Conservation (phyloP, 192 early-diverging fungal species). For the Linnemannia elongata region DNA sequence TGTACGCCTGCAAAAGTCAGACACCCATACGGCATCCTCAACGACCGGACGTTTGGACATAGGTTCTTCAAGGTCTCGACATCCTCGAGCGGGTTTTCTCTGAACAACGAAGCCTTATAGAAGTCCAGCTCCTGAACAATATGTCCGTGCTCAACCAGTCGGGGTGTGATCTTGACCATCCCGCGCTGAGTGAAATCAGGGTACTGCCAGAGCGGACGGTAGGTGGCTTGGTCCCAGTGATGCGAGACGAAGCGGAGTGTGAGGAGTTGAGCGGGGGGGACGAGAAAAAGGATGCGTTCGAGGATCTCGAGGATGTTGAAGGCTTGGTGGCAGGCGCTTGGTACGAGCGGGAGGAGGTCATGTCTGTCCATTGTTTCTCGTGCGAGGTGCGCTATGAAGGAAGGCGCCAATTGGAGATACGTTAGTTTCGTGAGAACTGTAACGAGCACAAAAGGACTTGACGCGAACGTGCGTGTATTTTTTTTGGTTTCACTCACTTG, state of each 20-base stretch:
- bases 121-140: slow-evolving; percentile 24
- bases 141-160: slow-evolving; percentile 8
- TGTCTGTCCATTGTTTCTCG: background rate
- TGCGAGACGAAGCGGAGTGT: slow-evolving; percentile 19
- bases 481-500: too few species aligned
- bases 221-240: slow-evolving; percentile 15
- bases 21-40: slow-evolving; percentile 17
- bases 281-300: slow-evolving; percentile 19
- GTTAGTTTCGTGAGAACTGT: too few species aligned
- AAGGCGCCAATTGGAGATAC: background rate
- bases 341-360: background rate
- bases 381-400: background rate
- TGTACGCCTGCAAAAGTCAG: slow-evolving; percentile 18
- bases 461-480: too few species aligned
- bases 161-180: slow-evolving; percentile 6
- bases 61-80: slow-evolving; percentile 3
- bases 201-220: slow-evolving; percentile 15
- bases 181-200: slow-evolving; percentile 7
- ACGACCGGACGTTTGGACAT: slow-evolving; percentile 9
- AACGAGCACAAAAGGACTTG: too few species aligned
- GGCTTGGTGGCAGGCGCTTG: slow-evolving; percentile 7
- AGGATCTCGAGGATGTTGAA: slow-evolving; percentile 23
- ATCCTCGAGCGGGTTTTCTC: background rate
- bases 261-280: background rate
- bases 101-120: background rate